Base-by-base conservation (phyloP, 352 stramenopile species). In the Phytophthora cactorum region DNA sequence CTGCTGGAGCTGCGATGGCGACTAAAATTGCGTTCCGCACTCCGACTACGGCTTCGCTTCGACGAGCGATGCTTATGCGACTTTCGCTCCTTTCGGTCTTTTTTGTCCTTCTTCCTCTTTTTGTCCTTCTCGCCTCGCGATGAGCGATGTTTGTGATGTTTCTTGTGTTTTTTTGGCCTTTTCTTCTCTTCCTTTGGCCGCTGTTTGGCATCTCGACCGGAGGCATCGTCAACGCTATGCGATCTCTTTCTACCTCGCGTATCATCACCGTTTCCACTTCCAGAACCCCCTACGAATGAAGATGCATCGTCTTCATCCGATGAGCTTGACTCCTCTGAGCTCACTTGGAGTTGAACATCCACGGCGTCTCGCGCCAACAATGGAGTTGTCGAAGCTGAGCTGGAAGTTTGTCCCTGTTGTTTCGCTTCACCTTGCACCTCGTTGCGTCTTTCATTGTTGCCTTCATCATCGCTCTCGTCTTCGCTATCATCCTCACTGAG, bases 401-500 rank as follows among this genome's bases (percentile, higher is more conserved):
- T 44, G 28, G 41, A 55, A 25, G 7, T 5, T 51, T 59, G 5
- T 28, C 15, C 31, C 12, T 52, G 31, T 29, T 32, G 17, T 6
- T 57, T 68, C n/a, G 14, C 22, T 34, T 38, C 31, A 41, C 15
- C 28, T 45, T 1, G 15, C 3, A 38, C 14, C 22, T 46, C 28
- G 32, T 64, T 58, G 14, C 25, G 14, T 17, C 51, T 47, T 4
- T 54, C 62, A 10, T 61, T 59, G 5, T 63, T 53, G 11, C 59
- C 55, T 15, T 77, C 63, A 15, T 66, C 59, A 2, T 74, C 59
- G n/a, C 57, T 53, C 43, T 78, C 66, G 2, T 81, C 73, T 25
- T 81, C 75, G 5, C 59, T 72, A 4, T 81, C 67, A 17, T 88
- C 75, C 31, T 90, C 73, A 58, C 76, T 86, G 5, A 80, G 12